Evolutionary conservation across 2,329 filamentous ascomycete species (phyloP), one percentile per base, ranked within the genome.

Genomic region (Trichophyton simii): DNA sequence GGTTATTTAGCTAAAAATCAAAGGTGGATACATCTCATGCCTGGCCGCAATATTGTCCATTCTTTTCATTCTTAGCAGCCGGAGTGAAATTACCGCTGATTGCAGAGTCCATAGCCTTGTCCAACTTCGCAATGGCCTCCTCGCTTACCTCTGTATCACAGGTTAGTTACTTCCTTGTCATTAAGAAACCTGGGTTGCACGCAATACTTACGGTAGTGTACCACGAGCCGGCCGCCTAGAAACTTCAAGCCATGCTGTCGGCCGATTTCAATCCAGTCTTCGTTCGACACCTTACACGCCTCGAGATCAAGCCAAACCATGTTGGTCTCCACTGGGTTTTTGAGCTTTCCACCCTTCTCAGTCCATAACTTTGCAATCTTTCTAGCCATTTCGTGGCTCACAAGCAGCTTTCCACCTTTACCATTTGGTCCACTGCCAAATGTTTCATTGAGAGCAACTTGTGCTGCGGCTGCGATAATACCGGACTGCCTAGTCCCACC

Each of bases 251-350:
- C 85, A 60, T 82, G 78, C 67, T 82, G 78, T 64, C 81, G 73
- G 1, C 79, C 84, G 42, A 82, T 72, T 61, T 78, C 76, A 8
- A 81, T 78, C 63, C 85, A 82, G 46, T 80, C 77, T 59, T 81
- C 78, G 3, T 71, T 71, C 2, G 77, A 75, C 36, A 86, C 71
- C 0, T 82, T 82, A 9, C 82, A 81, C 0, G 80, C 80, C 34
- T 83, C 80, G 15, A 94, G 76, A 71, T 95, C 86, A 62, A 95
- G 69, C 89, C 89, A 95, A 38, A 89, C 83, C 88, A 95, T 95
- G 75, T 95, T 95, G n/a, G 90, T 95, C 70, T 95, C 86, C 1
- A 88, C 86, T 0, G 87, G 86, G 63, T 86, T 79, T 20, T 79
- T 73, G 61, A 90, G 74, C 73, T 82, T 83, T 0, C 89, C 90